Percentiles rank a stretch among this genome's conserved stretches.
phyloP scores from a whole-genome alignment of 306 rosid species.

The Dicorynia guianensis region DNA sequence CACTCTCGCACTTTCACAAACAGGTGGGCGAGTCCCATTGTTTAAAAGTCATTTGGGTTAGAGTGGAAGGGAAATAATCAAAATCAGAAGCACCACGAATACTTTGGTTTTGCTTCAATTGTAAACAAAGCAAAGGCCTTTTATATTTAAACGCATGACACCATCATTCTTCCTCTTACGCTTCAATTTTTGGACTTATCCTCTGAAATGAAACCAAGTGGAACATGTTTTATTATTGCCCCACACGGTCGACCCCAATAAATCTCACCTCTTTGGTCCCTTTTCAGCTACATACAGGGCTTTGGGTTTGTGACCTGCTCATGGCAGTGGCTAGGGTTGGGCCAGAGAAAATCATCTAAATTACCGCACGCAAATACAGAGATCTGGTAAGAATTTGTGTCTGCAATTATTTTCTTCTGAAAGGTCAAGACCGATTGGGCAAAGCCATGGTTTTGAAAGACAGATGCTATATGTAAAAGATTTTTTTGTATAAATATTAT shows the following conservation, averaged over 20 bases:
- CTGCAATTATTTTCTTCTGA: not conserved
- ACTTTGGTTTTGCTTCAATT: slow-evolving; percentile 42
- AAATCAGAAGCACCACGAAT: slow-evolving; percentile 8
- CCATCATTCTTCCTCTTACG: not conserved
- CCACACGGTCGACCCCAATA: no score
- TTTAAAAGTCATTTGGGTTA: slow-evolving; percentile 10
- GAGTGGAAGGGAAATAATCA: slow-evolving; percentile 42
- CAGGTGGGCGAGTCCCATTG: slow-evolving; percentile 3
- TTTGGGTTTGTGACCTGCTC: no score
- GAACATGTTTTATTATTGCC: no score
- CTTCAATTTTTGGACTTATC: slow-evolving; percentile 11
- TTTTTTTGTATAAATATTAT: no score
- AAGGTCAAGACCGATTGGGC: not conserved
- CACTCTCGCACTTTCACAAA: not conserved
- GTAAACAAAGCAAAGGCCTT: slow-evolving; percentile 46
- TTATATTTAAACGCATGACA: not conserved
- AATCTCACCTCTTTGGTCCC: no score
- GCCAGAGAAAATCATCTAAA: no score
- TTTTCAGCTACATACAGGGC: no score
- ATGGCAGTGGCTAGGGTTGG: no score
- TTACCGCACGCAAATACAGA: no score
- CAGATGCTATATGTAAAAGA: no score
- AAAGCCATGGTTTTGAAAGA: not conserved
- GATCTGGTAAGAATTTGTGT: not conserved
- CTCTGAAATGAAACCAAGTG: not conserved